phyloP scores from a whole-genome alignment of 2,329 filamentous ascomycete species.

The Coniochaeta sp. region DNA sequence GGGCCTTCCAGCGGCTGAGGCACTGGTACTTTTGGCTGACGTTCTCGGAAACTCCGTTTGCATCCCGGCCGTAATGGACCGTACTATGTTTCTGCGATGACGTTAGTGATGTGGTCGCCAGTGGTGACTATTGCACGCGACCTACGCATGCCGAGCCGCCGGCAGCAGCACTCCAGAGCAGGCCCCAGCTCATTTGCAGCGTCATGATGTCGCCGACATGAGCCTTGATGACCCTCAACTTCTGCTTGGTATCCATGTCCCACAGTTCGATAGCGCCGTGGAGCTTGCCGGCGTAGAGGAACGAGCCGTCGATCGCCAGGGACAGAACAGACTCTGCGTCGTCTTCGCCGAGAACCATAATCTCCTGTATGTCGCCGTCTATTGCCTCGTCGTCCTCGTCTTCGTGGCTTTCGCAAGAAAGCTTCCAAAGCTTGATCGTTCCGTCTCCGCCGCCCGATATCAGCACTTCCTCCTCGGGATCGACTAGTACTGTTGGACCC shows the following conservation, averaged over 20 bases:
- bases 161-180: conserved; percentile 83
- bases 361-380: conserved; percentile 58
- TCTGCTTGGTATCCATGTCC: conserved; percentile 91
- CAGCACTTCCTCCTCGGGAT: conserved; percentile 69
- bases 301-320: conserved; percentile 79
- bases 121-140: conserved; percentile 2
- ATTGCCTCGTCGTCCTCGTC: conserved; percentile 41
- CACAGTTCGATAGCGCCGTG: conserved; percentile 89
- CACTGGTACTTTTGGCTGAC: conserved; percentile 44
- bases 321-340: conserved; percentile 64
- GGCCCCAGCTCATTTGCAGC: conserved; percentile 76
- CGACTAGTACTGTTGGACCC: conserved; percentile 59
- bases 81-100: conserved; percentile 54
- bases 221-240: conserved; percentile 77
- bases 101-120: background rate
- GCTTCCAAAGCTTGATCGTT: conserved; percentile 86
- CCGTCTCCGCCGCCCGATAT: conserved; percentile 92
- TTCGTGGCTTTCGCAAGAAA: conserved; percentile 33
- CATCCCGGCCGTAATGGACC: conserved; percentile 53
- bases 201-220: conserved; percentile 80
- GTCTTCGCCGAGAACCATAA: conserved; percentile 57
- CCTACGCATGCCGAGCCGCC: conserved; percentile 77
- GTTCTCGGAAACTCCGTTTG: conserved; percentile 35
- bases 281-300: conserved; percentile 84
- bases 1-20: conserved; percentile 44